Conservation (phyloP, 164 flowering plant species). For the Vitis riparia region DNA sequence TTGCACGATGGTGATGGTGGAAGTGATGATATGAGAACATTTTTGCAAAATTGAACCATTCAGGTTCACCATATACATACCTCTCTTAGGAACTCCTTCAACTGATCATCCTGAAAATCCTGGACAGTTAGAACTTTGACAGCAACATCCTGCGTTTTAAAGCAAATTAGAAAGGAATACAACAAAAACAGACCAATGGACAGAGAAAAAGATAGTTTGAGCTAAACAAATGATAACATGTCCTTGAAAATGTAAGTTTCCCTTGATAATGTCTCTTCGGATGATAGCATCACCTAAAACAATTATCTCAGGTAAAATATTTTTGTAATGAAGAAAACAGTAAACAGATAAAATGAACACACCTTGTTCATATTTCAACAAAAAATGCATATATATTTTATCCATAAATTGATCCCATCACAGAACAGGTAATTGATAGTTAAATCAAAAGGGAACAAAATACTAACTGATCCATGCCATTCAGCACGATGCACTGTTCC, state of each 20-base stretch:
- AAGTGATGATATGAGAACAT: neutral
- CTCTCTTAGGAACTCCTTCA: slow-evolving; percentile 93
- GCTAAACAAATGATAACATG: too few species aligned
- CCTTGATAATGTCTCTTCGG: too few species aligned
- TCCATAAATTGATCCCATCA: too few species aligned
- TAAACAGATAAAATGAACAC: too few species aligned
- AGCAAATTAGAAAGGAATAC: neutral
- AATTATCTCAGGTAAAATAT: too few species aligned
- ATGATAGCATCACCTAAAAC: too few species aligned
- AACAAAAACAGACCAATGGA: too few species aligned
- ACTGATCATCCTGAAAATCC: slow-evolving; percentile 81
- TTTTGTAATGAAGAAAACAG: too few species aligned
- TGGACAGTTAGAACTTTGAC: slow-evolving; percentile 86
- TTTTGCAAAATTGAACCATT: neutral
- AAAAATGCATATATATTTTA: too few species aligned
- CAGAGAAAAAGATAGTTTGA: too few species aligned
- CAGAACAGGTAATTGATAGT: neutral
- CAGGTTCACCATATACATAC: slow-evolving; percentile 28
- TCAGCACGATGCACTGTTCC: slow-evolving; percentile 99
- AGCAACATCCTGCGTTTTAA: slow-evolving; percentile 85
- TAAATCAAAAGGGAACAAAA: neutral
- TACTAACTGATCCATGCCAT: slow-evolving; percentile 99
- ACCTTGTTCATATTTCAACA: too few species aligned
- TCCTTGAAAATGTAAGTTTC: too few species aligned
- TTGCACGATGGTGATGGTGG: neutral